phyloP scores from a whole-genome alignment of 2,329 filamentous ascomycete genomes.

The Xylogone sp. region DNA sequence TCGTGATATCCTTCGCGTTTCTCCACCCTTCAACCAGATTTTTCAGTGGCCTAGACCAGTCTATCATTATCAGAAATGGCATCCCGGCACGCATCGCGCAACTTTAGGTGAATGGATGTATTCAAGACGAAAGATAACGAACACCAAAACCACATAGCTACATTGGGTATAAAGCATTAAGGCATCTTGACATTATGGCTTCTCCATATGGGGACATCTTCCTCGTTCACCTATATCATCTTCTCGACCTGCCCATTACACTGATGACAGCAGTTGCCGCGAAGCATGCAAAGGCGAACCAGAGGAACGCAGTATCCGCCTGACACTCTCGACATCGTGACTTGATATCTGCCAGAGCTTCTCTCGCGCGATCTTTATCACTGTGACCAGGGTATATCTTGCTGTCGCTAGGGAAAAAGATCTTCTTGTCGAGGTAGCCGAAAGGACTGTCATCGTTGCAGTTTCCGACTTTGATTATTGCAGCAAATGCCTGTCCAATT shows the following conservation, averaged over 20 bases:
- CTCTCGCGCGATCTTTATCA: not conserved
- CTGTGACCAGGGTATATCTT: constrained; percentile 7
- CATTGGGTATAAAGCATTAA: too few relatives aligned
- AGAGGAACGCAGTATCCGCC: constrained; percentile 21
- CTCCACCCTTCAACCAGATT: too few relatives aligned
- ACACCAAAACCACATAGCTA: too few relatives aligned
- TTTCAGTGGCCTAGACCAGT: too few relatives aligned
- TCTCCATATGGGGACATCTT: too few relatives aligned
- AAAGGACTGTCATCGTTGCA: constrained; percentile 13
- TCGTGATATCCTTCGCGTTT: too few relatives aligned
- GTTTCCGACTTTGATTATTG: constrained; percentile 16
- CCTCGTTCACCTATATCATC: constrained; percentile 3
- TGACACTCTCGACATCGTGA: constrained; percentile 16
- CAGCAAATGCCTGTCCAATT: constrained; percentile 19
- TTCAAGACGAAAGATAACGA: too few relatives aligned
- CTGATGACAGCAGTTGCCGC: constrained; percentile 10
- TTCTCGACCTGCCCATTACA: constrained; percentile 10
- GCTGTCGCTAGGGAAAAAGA: constrained; percentile 4
- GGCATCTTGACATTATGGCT: too few relatives aligned
- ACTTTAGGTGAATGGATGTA: too few relatives aligned
- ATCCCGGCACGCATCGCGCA: too few relatives aligned
- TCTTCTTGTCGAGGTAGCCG: constrained; percentile 1
- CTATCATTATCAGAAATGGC: too few relatives aligned
- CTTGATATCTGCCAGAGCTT: constrained; percentile 3
- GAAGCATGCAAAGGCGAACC: constrained; percentile 17